Evolutionary conservation across 2,329 filamentous ascomycete species (phyloP).

Genomic region (Pseudogymnoascus sp.): DNA sequence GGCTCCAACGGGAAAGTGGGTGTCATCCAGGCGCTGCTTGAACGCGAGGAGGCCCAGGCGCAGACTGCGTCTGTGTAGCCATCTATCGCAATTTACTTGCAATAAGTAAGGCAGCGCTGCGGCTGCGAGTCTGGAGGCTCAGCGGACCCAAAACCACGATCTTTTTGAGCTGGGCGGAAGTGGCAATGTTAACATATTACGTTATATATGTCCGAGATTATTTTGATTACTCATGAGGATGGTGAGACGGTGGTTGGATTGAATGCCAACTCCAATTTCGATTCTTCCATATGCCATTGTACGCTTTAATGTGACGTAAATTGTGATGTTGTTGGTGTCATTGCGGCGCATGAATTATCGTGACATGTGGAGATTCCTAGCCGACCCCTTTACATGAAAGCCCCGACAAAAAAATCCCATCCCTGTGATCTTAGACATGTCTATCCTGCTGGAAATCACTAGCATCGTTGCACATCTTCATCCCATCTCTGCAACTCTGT

Average conservation of each 20-base stretch:
- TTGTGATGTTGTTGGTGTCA: neutral
- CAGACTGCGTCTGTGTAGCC: conserved; percentile 28
- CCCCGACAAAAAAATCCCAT: neutral
- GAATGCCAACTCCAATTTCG: neutral
- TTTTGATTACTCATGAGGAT: neutral
- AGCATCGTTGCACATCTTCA: neutral
- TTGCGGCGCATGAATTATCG: neutral
- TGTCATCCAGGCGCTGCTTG: conserved; percentile 52
- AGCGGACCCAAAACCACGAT: conserved; percentile 30
- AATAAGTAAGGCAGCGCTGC: neutral
- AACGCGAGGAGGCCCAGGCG: conserved; percentile 39
- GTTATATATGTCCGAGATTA: neutral
- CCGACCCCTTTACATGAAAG: neutral
- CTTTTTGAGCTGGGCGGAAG: conserved; percentile 18
- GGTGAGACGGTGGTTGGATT: neutral
- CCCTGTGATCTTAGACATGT: neutral
- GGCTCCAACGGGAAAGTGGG: conserved; percentile 34
- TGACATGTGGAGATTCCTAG: neutral
- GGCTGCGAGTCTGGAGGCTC: conserved; percentile 20
- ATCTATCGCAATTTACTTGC: conserved; percentile 17
- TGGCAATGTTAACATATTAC: neutral
- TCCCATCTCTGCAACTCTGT: neutral
- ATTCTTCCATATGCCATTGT: neutral
- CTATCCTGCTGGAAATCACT: neutral
- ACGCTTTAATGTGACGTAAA: neutral